Conservation (phyloP, 1,284 basidiomycete species). For the Cryptococcus depauperatus region DNA sequence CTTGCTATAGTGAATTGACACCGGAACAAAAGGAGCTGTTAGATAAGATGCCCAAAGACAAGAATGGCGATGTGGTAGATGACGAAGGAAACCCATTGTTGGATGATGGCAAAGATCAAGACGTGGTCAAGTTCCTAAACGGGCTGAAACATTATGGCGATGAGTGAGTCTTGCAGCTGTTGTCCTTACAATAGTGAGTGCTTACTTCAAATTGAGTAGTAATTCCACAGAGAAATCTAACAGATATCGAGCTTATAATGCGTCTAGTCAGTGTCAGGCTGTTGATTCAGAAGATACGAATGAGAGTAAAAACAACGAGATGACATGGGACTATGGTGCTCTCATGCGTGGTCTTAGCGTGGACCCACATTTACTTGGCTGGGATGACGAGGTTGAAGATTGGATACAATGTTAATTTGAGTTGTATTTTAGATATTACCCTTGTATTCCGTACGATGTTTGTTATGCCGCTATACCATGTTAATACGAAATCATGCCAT, state of each 20-base stretch:
- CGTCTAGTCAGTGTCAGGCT: neutral
- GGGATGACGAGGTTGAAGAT: slow-evolving; percentile 32
- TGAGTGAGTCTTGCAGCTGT: neutral
- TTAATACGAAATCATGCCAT: too few relatives aligned
- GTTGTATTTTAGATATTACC: too few relatives aligned
- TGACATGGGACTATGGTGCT: slow-evolving; percentile 31
- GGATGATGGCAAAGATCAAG: slow-evolving; percentile 4
- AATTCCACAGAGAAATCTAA: too few relatives aligned
- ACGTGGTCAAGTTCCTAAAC: slow-evolving; percentile 4
- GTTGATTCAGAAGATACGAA: too few relatives aligned
- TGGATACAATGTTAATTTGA: too few relatives aligned
- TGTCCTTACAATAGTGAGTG: too few relatives aligned
- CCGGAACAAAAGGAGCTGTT: slow-evolving; percentile 17
- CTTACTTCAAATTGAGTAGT: too few relatives aligned
- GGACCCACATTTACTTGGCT: slow-evolving; percentile 38
- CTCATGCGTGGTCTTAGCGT: slow-evolving; percentile 33
- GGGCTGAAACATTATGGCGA: neutral
- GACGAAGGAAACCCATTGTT: slow-evolving; percentile 24
- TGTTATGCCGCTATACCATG: too few relatives aligned
- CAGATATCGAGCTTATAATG: too few relatives aligned
- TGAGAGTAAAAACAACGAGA: too few relatives aligned
- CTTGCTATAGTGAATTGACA: slow-evolving; percentile 2
- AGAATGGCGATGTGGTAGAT: slow-evolving; percentile 26
- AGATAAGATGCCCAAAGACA: slow-evolving; percentile 13
- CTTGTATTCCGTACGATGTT: too few relatives aligned